A percentile compares a stretch with the other conserved stretches of the same genome.
These are phyloP conservation scores for Phoma sp. DNA, from an alignment of 2,329 filamentous ascomycete species.

Conservation along the genomic window DNA sequence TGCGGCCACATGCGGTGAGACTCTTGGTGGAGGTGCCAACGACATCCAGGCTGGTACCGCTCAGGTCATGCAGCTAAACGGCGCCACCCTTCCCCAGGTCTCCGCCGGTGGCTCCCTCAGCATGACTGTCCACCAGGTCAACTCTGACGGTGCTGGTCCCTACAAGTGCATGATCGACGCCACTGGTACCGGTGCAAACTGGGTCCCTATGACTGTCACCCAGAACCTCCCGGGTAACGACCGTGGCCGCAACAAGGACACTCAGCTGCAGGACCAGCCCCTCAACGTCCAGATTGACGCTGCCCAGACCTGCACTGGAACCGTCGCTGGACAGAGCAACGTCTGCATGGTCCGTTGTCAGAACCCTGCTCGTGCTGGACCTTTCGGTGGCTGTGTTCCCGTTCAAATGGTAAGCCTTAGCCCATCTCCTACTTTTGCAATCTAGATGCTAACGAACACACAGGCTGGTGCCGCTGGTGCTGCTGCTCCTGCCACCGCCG, in stretches of 20 bases:
- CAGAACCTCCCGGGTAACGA: constrained; percentile 60
- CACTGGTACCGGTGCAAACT: constrained; percentile 63
- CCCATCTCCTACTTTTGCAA: background rate
- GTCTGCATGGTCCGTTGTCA: constrained; percentile 69
- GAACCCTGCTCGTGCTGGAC: constrained; percentile 66
- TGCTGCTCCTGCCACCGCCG: constrained; percentile 10
- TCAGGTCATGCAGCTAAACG: constrained; percentile 64
- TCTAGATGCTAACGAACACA: background rate
- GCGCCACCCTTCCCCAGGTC: constrained; percentile 65
- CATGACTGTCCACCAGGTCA: constrained; percentile 73
- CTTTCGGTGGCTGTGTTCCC: constrained; percentile 67
- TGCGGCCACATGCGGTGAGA: constrained; percentile 64
- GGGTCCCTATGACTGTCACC: constrained; percentile 62
- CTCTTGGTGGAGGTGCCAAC: constrained; percentile 63
- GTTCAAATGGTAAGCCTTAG: constrained; percentile 55
- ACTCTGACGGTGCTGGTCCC: constrained; percentile 69
- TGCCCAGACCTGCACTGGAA: constrained; percentile 64
- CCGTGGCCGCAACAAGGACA: constrained; percentile 52
- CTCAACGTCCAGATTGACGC: constrained; percentile 65
- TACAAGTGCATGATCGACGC: constrained; percentile 70
- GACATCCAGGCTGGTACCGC: constrained; percentile 63
- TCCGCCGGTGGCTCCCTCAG: constrained; percentile 61
- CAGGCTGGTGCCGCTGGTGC: constrained; percentile 11
- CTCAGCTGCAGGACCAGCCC: constrained; percentile 49
- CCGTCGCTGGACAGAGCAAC: constrained; percentile 63